These are phyloP conservation scores for Discostella pseudostelligera DNA, from an alignment of 108 stramenopile species.

Conservation along the genomic window DNA sequence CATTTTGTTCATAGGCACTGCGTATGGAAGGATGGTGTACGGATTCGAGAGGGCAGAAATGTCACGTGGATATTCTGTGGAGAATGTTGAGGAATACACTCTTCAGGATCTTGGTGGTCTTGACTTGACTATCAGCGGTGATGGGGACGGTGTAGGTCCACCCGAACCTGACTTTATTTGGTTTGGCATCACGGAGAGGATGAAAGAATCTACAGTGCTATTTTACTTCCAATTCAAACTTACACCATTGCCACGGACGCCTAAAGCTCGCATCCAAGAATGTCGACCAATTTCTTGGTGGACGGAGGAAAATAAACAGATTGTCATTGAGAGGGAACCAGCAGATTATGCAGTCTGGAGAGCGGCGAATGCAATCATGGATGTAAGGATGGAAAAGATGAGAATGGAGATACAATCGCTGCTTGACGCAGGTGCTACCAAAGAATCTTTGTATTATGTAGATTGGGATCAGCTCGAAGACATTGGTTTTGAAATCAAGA, in stretches of 20 bases:
- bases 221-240: constrained; percentile 33
- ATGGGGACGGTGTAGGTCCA: constrained; percentile 27
- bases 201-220: constrained; percentile 29
- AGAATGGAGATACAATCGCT: constrained; percentile 43
- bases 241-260: constrained; percentile 23
- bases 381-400: constrained; percentile 41
- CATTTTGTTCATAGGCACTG: constrained; percentile 22
- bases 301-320: constrained; percentile 33
- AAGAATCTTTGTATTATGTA: constrained; percentile 38
- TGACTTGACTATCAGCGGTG: constrained; percentile 34
- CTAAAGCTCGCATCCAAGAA: constrained; percentile 27
- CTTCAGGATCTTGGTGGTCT: constrained; percentile 43
- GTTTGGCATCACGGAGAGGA: constrained; percentile 49
- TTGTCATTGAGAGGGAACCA: constrained; percentile 34
- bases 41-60: constrained; percentile 33
- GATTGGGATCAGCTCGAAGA: constrained; percentile 31
- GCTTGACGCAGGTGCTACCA: constrained; percentile 33
- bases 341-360: constrained; percentile 48
- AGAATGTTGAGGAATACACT: constrained; percentile 40
- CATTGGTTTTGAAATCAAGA: background rate
- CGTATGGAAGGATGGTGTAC: constrained; percentile 41
- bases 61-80: constrained; percentile 39
- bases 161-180: constrained; percentile 44
- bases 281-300: constrained; percentile 39
- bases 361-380: constrained; percentile 48